phyloP scores from a whole-genome alignment of 768 basidiomycete species.

The Pleurotus citrinopileatus region DNA sequence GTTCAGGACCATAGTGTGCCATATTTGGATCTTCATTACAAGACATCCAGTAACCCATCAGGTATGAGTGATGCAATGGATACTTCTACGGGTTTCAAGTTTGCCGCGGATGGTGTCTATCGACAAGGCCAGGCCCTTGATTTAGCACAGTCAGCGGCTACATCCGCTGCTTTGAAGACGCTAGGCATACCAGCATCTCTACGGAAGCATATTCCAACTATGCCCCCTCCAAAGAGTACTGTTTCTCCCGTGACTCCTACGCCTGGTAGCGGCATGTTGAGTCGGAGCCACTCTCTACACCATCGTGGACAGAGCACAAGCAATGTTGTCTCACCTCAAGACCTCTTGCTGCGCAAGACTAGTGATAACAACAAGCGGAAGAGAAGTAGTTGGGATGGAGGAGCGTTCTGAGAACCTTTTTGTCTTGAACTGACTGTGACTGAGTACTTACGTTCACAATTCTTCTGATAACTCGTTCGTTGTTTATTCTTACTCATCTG shows the following conservation, averaged over 20 bases:
- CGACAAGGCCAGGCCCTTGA: constrained; percentile 51
- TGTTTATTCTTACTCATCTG: neutral
- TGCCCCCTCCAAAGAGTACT: constrained; percentile 25
- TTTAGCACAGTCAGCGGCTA: constrained; percentile 36
- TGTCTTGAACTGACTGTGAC: no score
- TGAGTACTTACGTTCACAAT: no score
- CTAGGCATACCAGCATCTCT: constrained; percentile 3
- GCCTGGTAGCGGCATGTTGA: constrained; percentile 8
- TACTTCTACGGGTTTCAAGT: constrained; percentile 13
- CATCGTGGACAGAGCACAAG: constrained; percentile 44
- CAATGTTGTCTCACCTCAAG: constrained; percentile 47
- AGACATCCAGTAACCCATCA: constrained; percentile 24
- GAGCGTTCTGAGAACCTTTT: constrained; percentile 20
- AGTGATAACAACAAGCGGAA: constrained; percentile 51
- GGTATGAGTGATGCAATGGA: constrained; percentile 14
- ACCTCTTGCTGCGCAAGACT: constrained; percentile 36
- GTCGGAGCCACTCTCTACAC: constrained; percentile 26
- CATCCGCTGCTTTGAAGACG: constrained; percentile 21
- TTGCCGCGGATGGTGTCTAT: constrained; percentile 13
- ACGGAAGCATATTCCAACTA: constrained; percentile 16
- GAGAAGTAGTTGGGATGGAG: constrained; percentile 57
- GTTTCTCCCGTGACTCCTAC: constrained; percentile 26
- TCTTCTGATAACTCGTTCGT: neutral
- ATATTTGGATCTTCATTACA: constrained; percentile 76
- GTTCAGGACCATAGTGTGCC: constrained; percentile 45